A percentile compares a stretch with the other conserved stretches of the same genome.
phyloP scores from a whole-genome alignment of 2,329 filamentous ascomycete genomes.

The Aspergillus vadensis region DNA sequence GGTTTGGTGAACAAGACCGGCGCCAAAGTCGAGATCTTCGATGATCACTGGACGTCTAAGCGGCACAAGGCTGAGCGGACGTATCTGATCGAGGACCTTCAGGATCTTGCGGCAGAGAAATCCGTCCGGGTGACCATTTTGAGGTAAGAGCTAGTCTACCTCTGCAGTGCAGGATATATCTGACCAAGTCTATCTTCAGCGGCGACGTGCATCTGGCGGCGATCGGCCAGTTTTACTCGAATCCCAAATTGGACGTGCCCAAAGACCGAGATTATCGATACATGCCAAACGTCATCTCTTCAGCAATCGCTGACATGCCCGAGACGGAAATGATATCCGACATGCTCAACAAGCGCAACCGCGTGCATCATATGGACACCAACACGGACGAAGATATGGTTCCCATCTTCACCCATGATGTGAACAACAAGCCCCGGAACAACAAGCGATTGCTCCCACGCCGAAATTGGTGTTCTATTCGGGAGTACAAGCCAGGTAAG shows the following conservation, averaged over 20 bases:
- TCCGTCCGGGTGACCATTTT: conserved; percentile 89
- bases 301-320: conserved; percentile 89
- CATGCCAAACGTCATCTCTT: conserved; percentile 94
- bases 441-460: conserved; percentile 87
- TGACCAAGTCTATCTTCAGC: conserved; percentile 44
- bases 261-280: conserved; percentile 95
- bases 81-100: conserved; percentile 84
- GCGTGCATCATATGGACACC: conserved; percentile 62
- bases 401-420: conserved; percentile 83
- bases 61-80: conserved; percentile 90
- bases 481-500: conserved; percentile 74
- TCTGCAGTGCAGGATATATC: background rate
- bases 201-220: conserved; percentile 93
- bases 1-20: conserved; percentile 85
- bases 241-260: conserved; percentile 74
- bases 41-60: conserved; percentile 97
- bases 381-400: conserved; percentile 96
- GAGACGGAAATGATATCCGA: conserved; percentile 87
- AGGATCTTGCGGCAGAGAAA: conserved; percentile 90
- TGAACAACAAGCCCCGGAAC: conserved; percentile 85
- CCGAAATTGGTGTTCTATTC: conserved; percentile 94
- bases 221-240: conserved; percentile 92
- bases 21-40: conserved; percentile 85
- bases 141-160: conserved; percentile 51
- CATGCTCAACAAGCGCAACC: conserved; percentile 91